Conservation (phyloP, 1,284 basidiomycete genomes). For the Schizophyllum commune region DNA sequence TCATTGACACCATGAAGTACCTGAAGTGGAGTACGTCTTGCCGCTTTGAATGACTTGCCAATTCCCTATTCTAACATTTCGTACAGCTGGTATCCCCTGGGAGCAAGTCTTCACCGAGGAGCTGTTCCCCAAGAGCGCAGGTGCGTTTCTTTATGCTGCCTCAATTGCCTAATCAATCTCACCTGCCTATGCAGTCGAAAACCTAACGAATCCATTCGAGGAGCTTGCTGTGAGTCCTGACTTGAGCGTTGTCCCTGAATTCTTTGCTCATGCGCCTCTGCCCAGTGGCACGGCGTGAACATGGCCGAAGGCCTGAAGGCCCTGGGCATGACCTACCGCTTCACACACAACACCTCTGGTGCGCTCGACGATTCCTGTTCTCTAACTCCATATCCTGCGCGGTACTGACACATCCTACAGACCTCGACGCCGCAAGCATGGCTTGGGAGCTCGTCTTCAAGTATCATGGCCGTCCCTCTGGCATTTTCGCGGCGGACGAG, state of each 20-base stretch:
- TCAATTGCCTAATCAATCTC: neutral
- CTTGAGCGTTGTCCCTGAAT: no score
- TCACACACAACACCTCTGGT: conserved; percentile 52
- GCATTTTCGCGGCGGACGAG: conserved; percentile 52
- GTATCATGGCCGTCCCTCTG: conserved; percentile 54
- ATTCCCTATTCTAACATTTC: neutral
- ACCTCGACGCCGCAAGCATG: conserved; percentile 41
- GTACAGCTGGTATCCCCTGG: conserved; percentile 37
- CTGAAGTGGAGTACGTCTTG: conserved; percentile 33
- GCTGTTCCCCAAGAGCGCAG: conserved; percentile 11
- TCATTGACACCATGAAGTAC: conserved; percentile 48
- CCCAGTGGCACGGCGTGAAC: conserved; percentile 56
- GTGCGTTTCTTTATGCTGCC: neutral
- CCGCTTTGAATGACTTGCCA: neutral
- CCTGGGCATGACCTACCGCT: conserved; percentile 45
- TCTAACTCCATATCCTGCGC: neutral
- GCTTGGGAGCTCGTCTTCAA: conserved; percentile 53
- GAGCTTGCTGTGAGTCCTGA: conserved; percentile 23
- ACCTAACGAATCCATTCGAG: conserved; percentile 26
- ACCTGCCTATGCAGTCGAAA: conserved; percentile 5
- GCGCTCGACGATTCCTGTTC: neutral
- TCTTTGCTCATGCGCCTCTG: no score
- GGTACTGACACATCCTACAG: conserved; percentile 19
- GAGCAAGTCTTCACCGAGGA: conserved; percentile 26
- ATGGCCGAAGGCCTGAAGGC: conserved; percentile 55